Conservation (phyloP, 768 basidiomycete genomes). For the Leccinum barrowsii region DNA sequence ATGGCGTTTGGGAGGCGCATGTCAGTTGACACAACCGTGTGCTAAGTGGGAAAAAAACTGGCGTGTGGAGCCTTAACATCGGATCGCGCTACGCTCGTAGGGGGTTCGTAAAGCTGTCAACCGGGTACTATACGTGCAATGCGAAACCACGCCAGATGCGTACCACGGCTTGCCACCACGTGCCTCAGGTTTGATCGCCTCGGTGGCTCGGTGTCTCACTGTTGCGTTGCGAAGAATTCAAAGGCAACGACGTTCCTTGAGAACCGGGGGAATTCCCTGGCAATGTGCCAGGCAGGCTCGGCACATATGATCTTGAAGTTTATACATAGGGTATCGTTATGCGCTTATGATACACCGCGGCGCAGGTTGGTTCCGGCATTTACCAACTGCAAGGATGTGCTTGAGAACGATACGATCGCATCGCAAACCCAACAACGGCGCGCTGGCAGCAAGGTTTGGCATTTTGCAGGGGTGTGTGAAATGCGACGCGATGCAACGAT, state of each 20-base stretch:
- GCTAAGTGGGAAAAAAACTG: conserved; percentile 10
- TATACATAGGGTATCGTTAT: conserved; percentile 1
- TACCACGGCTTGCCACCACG: conserved; percentile 6
- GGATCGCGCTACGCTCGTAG: neutral
- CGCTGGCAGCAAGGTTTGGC: neutral
- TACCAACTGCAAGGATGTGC: neutral
- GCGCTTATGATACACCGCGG: neutral
- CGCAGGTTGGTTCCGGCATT: neutral
- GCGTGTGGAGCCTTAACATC: neutral
- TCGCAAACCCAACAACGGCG: neutral
- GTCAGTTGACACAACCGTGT: neutral
- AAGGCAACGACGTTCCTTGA: conserved; percentile 5
- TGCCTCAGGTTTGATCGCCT: neutral
- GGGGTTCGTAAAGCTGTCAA: conserved; percentile 10
- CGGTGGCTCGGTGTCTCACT: neutral
- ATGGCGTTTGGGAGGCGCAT: neutral
- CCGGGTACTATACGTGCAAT: neutral
- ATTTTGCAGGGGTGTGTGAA: conserved; percentile 20
- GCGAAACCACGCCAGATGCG: neutral
- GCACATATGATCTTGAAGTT: neutral
- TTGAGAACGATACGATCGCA: conserved; percentile 9
- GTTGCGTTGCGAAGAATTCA: conserved; percentile 15
- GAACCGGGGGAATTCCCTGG: conserved; percentile 1
- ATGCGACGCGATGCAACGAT: neutral
- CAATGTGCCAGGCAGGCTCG: neutral